Evolutionary conservation across 192 early-diverging fungal species (phyloP), one percentile per base, ranked within the genome.

Genomic region (Borealophlyctis nickersoniae): DNA sequence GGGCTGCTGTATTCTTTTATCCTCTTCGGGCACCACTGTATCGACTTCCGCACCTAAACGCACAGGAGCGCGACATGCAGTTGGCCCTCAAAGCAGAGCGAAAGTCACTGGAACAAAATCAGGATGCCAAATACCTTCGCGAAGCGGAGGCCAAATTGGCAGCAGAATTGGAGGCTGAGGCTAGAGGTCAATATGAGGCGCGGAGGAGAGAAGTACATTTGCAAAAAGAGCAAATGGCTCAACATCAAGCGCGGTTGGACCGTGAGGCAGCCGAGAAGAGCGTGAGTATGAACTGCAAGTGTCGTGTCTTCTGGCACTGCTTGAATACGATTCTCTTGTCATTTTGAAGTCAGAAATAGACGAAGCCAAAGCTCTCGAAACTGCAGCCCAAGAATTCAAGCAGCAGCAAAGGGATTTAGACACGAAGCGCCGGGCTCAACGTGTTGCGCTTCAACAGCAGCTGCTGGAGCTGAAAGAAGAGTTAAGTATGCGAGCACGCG

Each of bases 61-160:
- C n/a, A 52, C 60, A 76, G 72, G 78, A 80, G 58, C 22, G 74
- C 27, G 74, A 80, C 52, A 50, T 72, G 49, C 74, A 80, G 49
- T 11, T 76, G 4, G 55, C 53, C 29, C 39, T 72, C 36, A 79
- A 79, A 32, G 33, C 66, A 26, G 34, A 35, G 28, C 45, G 55
- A 29, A 9, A 26, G 7, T 32, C 4, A n/a, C 5, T 2, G 11
- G 29, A 58, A 50, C 48, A 36, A 35, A 50, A 32, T 2, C 22
- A 26, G 56, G 53, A 70, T 16, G 27, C 16, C 22, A 27, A 60
- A 36, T 34, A 36, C 24, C 60, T 55, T 27, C 52, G 23, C 5
- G 35, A 36, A 45, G 56, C 27, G 22, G 32, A 52, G 33, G 48
- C 62, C n/a, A 26, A 57, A 51, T 14, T n/a, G 23, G 31, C 34